Base-by-base conservation (phyloP, 495 filamentous ascomycete species). In the Clohesyomyces aquaticus region DNA sequence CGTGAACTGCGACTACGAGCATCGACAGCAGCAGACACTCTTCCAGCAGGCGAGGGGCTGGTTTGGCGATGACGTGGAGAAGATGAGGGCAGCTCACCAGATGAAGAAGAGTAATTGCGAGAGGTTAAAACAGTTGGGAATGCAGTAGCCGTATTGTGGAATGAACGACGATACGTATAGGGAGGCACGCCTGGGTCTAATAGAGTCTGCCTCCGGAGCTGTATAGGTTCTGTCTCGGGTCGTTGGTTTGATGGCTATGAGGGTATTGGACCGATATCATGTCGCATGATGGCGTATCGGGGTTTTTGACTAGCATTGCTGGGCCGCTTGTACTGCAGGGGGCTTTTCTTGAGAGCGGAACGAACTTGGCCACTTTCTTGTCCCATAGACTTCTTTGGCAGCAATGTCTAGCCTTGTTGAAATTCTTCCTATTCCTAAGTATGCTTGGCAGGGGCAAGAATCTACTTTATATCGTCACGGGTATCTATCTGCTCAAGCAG, bases 11-110 rank as follows among this genome's bases (percentile, higher is more conserved):
- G 88, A 92, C 57, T 49, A 58, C 41, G 93, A 98, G 73, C 74
- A 81, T 52, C 74, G 80, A 42, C 73, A 81, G 53, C 82, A 85
- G 73, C 81, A 84, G 57, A 80, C 84, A 28, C 79, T 92, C 76
- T 77, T 85, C 45, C 83, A 96, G 52, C 88, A 90, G n/a, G 93
- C 94, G 1, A 85, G 89, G 69, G 93, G 94, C 12, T 96, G 91
- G 89, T 92, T 98, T 70, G 90, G 83, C 76, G 82, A 81, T 42
- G 91, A 96, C 72, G 77, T 80, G 32, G 86, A 87, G 55, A 90
- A 90, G 81, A 84, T 96, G 86, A 79, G 83, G 62, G 74, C 78
- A 60, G 88, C 88, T 25, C 76, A 82, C 41, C 77, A 79, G 3
- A 81, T 89, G 79, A 81, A 86, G 59, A 76, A 84, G 75, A 80